A percentile compares a stretch with the other conserved stretches of the same genome.
These are phyloP conservation scores for Pythium grandisporangium DNA, from an alignment of 352 stramenopile species.

Conservation along the genomic window DNA sequence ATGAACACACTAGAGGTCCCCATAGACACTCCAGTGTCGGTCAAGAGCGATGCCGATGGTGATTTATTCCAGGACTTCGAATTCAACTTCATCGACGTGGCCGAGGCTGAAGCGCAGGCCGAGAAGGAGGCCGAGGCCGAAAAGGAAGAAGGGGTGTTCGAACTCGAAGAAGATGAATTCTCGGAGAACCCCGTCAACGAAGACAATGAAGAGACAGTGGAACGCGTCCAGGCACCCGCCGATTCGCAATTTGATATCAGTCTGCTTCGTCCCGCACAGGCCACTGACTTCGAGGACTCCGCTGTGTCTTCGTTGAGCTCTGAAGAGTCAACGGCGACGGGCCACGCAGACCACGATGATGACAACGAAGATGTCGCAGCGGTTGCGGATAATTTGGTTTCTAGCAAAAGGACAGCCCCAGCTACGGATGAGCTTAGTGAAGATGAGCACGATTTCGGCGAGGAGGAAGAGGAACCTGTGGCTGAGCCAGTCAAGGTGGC, in stretches of 20 bases:
- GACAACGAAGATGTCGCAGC: constrained; percentile 5
- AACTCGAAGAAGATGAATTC: constrained; percentile 16
- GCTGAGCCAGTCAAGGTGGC: too few species aligned
- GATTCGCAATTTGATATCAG: constrained; percentile 72
- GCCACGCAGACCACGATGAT: constrained; percentile 3
- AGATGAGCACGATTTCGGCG: background rate
- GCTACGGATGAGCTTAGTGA: background rate
- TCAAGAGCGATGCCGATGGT: constrained; percentile 55
- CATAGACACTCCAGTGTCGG: constrained; percentile 72
- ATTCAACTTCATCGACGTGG: constrained; percentile 76
- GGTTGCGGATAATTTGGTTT: background rate
- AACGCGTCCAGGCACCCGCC: constrained; percentile 19
- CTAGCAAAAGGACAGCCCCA: background rate
- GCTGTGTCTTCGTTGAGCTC: constrained; percentile 55
- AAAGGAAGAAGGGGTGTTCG: constrained; percentile 19
- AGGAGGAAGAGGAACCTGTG: too few species aligned
- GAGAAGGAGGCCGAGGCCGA: constrained; percentile 29
- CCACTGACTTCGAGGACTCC: constrained; percentile 56
- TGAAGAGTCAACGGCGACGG: constrained; percentile 6
- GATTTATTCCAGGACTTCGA: constrained; percentile 79
- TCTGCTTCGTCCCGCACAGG: constrained; percentile 51
- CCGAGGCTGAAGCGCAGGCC: constrained; percentile 14
- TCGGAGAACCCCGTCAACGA: constrained; percentile 8
- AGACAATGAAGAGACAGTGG: constrained; percentile 8
- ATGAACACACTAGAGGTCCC: constrained; percentile 83